Evolutionary conservation across 2,329 filamentous ascomycete species (phyloP).

Genomic region (Aspergillus japonicus): DNA sequence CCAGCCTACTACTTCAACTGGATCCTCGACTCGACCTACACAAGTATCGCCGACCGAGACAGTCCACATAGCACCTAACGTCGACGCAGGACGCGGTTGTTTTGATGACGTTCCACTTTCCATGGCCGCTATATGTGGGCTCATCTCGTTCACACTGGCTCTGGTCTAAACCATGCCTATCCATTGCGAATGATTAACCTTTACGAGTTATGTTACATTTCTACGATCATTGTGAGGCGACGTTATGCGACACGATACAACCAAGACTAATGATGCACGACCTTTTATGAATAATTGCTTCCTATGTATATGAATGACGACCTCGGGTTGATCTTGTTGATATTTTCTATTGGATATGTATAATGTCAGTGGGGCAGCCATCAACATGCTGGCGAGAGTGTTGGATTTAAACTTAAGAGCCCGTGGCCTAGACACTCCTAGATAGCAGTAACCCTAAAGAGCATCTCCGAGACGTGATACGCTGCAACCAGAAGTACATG

Average conservation of each 20-base stretch:
- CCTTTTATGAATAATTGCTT: constrained; percentile 10
- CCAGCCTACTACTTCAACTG: not conserved
- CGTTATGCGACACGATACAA: constrained; percentile 4
- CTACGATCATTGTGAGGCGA: constrained; percentile 3
- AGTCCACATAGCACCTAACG: constrained; percentile 20
- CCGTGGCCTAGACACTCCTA: too few species aligned
- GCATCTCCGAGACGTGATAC: too few species aligned
- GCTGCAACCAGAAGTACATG: too few species aligned
- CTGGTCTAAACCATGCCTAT: constrained; percentile 16
- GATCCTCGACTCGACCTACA: not conserved
- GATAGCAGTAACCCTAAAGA: too few species aligned
- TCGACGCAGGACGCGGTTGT: constrained; percentile 18
- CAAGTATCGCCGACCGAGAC: constrained; percentile 4
- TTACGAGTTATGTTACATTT: not conserved
- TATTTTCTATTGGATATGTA: constrained; percentile 1
- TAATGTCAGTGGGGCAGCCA: too few species aligned
- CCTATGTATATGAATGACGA: constrained; percentile 10
- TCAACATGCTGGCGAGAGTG: too few species aligned
- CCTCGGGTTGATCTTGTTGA: not conserved
- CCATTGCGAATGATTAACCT: not conserved
- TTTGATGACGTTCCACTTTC: constrained; percentile 13
- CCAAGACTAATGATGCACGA: constrained; percentile 8
- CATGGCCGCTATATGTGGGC: constrained; percentile 22
- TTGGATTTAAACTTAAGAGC: too few species aligned
- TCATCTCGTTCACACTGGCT: constrained; percentile 22